These are phyloP conservation scores for Strigomonas galati DNA, from an alignment of 208 protist species.

Conservation along the genomic window DNA sequence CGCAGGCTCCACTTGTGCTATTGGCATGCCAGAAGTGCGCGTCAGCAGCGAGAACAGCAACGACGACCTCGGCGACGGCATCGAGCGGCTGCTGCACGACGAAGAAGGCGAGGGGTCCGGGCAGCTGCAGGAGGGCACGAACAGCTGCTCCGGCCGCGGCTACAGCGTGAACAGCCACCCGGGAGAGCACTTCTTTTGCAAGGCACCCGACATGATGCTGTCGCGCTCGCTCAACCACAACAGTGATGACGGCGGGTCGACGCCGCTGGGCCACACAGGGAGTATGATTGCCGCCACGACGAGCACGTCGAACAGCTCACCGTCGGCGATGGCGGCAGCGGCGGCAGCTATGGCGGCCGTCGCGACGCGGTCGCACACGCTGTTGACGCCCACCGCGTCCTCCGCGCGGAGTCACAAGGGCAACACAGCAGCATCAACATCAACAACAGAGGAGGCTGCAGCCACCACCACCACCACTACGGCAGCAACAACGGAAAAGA, in stretches of 20 bases:
- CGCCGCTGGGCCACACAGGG: neutral
- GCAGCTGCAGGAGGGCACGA: neutral
- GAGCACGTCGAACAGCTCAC: neutral
- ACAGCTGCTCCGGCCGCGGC: conserved; percentile 1
- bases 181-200: neutral
- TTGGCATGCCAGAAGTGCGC: too few relatives aligned
- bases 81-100: too few relatives aligned
- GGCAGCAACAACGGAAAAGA: too few relatives aligned
- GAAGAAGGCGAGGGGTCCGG: too few relatives aligned
- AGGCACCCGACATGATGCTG: neutral
- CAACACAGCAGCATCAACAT: too few relatives aligned
- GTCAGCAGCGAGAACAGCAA: too few relatives aligned
- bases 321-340: too few relatives aligned
- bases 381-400: neutral
- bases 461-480: too few relatives aligned
- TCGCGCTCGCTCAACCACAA: neutral
- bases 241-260: neutral
- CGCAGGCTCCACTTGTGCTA: too few relatives aligned
- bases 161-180: neutral
- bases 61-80: neutral
- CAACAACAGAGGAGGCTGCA: too few relatives aligned
- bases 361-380: neutral
- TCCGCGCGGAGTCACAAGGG: neutral
- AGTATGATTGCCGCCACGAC: neutral
- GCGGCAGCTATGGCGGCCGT: neutral